Percentiles rank a stretch among this genome's conserved stretches.
Conservation (phyloP, 176 grass and related monocot genomes). For the Carex pumila region DNA sequence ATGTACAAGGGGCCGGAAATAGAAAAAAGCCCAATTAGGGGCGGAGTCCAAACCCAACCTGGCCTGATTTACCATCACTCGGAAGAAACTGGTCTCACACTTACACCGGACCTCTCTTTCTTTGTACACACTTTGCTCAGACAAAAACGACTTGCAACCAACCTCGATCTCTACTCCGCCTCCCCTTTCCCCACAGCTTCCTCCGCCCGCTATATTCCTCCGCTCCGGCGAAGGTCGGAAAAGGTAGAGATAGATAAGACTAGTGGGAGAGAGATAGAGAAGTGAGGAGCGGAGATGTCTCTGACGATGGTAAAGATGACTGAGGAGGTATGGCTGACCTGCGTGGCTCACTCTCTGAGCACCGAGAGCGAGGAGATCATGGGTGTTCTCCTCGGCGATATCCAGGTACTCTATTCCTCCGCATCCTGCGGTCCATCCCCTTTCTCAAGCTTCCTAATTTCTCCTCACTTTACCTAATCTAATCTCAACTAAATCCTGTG, state of each 20-base stretch:
- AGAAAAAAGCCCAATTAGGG: background rate
- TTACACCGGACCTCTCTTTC: background rate
- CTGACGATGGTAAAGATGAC: conserved; percentile 65
- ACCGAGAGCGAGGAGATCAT: conserved; percentile 98
- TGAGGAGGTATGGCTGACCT: conserved; percentile 97
- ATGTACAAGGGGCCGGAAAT: background rate
- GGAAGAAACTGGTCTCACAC: background rate
- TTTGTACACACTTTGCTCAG: background rate
- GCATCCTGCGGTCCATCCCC: background rate
- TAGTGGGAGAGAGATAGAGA: background rate
- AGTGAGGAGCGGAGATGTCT: conserved; percentile 48
- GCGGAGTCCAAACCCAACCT: background rate
- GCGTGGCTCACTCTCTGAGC: conserved; percentile 85
- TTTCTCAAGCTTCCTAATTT: background rate
- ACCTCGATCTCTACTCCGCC: background rate
- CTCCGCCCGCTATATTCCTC: background rate
- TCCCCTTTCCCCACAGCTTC: background rate
- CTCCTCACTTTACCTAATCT: background rate
- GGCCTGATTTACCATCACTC: background rate
- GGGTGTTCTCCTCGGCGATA: conserved; percentile 90
- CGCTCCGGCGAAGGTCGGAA: conserved; percentile 25
- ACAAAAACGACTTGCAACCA: background rate
- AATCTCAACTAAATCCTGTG: background rate
- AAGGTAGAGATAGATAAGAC: background rate
- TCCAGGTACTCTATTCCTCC: conserved; percentile 24